Base-by-base conservation (phyloP, 345 rosid species). In the Citrus reticulata region DNA sequence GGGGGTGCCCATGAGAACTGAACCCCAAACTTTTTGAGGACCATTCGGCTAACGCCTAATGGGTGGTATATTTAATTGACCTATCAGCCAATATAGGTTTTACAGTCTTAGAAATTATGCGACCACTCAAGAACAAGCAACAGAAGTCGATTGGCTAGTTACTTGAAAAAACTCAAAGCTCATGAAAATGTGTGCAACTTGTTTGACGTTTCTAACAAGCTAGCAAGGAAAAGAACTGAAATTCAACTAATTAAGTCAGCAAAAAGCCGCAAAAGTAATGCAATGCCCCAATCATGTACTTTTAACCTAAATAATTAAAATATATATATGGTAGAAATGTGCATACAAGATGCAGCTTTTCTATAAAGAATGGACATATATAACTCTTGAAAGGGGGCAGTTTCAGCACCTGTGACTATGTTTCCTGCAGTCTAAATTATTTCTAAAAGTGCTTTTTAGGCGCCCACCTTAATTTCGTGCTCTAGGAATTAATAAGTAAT, bases 401-500 rank as follows among this genome's bases (percentile, higher is more conserved):
- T 13, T 46, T 46, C 51, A 46, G 51, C 51, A 46, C 51, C 14
- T 46, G 51, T 46, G 51, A 13, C 51, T 2, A 46, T 11, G 14
- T 11, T 46, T 3, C 51, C 16, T 3, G 14, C 5, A 13, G 51
- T 46, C 51, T 30, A 4, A 24, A 29, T 62, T 9, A 10, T 27
- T 40, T 72, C 67, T 32, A 25, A 46, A 82, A 74, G 40, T 61
- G 69, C 7, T 74, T 46, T 49, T 54, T 34, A 10, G 32, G 30
- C 60, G 79, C 83, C 79, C 64, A 30, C 83, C 83, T 51, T 81
- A 58, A 54, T 70, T 76, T 76, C 62, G 51, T 46, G 51, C 51
- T 13, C 3, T 46, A 13, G 51, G 51, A 11, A 46, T 46, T 46
- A 46, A 46, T 46, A 13, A 46, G 17, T 10, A 22, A 22, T 6